Percentiles rank a stretch among this genome's conserved stretches.
phyloP scores from a whole-genome alignment of 805 yeast genomes.

The Cyberlindnera bimundalis region DNA sequence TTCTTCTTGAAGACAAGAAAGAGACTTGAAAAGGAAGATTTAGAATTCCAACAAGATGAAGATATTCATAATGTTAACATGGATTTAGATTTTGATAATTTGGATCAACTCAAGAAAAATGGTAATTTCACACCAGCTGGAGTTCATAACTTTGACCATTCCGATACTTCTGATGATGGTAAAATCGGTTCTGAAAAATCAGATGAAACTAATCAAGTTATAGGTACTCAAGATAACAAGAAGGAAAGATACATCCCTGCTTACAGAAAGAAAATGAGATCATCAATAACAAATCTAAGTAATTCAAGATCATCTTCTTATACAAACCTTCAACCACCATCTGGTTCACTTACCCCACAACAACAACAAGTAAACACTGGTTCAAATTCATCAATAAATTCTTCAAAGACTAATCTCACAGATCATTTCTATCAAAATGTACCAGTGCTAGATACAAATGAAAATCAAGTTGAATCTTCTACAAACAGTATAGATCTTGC shows the following conservation, averaged over 20 bases:
- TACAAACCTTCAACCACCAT: slow-evolving; percentile 15
- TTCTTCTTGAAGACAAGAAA: slow-evolving; percentile 39
- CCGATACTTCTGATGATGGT: slow-evolving; percentile 12
- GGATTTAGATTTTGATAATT: slow-evolving; percentile 31
- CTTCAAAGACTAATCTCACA: slow-evolving; percentile 27
- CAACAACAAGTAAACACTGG: slow-evolving; percentile 12
- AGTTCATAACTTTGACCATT: slow-evolving; percentile 3
- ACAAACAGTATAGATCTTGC: slow-evolving; percentile 22
- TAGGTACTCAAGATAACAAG: slow-evolving; percentile 6
- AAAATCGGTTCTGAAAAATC: slow-evolving; percentile 10
- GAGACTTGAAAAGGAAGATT: slow-evolving; percentile 37
- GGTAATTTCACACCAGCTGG: neutral
- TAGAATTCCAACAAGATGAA: slow-evolving; percentile 28
- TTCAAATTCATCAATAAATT: slow-evolving; percentile 25
- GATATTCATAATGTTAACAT: slow-evolving; percentile 36
- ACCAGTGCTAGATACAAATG: slow-evolving; percentile 22
- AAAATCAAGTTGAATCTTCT: slow-evolving; percentile 7
- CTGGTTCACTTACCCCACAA: slow-evolving; percentile 7
- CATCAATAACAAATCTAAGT: slow-evolving; percentile 22
- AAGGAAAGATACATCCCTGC: slow-evolving; percentile 34
- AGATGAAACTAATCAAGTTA: slow-evolving; percentile 3
- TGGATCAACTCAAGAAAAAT: slow-evolving; percentile 24
- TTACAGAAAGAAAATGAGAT: slow-evolving; percentile 33
- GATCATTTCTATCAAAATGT: slow-evolving; percentile 25
- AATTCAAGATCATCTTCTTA: slow-evolving; percentile 25